phyloP scores from a whole-genome alignment of 2,329 filamentous ascomycete genomes.

The Neonectria punicea region DNA sequence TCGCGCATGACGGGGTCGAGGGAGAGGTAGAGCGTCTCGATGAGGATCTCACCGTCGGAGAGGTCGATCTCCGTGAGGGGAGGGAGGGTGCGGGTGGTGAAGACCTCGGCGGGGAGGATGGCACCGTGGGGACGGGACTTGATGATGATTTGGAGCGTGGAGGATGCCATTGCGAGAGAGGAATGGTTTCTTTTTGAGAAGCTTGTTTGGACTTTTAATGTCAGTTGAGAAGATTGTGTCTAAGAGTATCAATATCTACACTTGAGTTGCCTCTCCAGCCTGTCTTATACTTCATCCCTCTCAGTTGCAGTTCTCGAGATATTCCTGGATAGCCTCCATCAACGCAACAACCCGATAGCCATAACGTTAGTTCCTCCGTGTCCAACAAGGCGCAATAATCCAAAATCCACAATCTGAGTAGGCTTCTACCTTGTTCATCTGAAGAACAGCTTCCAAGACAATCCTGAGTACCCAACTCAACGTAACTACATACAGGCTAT shows the following conservation, averaged over 20 bases:
- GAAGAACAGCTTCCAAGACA: neutral
- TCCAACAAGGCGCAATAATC: neutral
- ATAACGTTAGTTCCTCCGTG: neutral
- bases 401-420: neutral
- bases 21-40: slow-evolving; percentile 70
- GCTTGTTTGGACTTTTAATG: neutral
- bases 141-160: slow-evolving; percentile 56
- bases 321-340: neutral
- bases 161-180: slow-evolving; percentile 17
- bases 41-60: slow-evolving; percentile 70
- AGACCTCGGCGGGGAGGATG: slow-evolving; percentile 70
- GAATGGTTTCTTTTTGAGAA: neutral
- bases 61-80: slow-evolving; percentile 58
- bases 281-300: neutral
- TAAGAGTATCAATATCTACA: neutral
- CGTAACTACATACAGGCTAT: neutral
- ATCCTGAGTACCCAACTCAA: neutral
- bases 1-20: slow-evolving; percentile 78
- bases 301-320: neutral
- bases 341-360: neutral
- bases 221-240: neutral
- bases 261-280: neutral
- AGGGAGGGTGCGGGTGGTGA: slow-evolving; percentile 59
- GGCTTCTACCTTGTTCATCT: neutral
- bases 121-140: slow-evolving; percentile 65